phyloP scores from a whole-genome alignment of 768 basidiomycete genomes.

The Filobasidium wieringae region DNA sequence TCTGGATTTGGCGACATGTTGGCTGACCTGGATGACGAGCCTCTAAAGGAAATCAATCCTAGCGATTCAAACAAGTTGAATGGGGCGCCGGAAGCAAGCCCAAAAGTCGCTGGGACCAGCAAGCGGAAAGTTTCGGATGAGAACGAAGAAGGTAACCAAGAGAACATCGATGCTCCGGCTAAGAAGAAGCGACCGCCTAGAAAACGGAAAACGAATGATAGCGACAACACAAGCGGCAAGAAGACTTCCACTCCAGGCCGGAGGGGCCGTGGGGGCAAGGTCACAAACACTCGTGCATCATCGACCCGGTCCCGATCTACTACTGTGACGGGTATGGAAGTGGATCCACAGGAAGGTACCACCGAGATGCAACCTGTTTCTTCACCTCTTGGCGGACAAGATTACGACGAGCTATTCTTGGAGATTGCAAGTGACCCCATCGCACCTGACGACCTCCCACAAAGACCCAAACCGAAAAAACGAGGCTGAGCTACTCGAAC shows the following conservation, averaged over 20 bases:
- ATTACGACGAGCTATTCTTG: background rate
- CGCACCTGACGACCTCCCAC: background rate
- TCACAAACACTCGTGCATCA: background rate
- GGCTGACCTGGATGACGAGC: conserved; percentile 27
- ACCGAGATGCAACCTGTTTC: background rate
- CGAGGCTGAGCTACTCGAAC: background rate
- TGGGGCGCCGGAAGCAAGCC: background rate
- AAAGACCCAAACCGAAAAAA: background rate
- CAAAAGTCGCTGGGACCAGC: background rate
- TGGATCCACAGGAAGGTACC: background rate
- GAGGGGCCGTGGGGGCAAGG: background rate
- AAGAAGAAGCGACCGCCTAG: conserved; percentile 3
- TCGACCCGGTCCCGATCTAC: background rate
- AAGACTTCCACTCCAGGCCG: background rate
- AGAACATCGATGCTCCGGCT: no score
- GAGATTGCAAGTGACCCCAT: background rate
- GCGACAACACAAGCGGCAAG: background rate
- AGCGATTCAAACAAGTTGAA: background rate
- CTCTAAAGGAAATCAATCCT: background rate
- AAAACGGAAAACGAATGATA: conserved; percentile 5
- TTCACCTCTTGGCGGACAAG: background rate
- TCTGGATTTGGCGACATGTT: conserved; percentile 33
- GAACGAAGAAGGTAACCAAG: background rate
- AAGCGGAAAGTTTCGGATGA: background rate
- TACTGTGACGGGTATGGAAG: background rate